Conservation (phyloP, 176 grass and related monocot genomes). For the Musa acuminata region DNA sequence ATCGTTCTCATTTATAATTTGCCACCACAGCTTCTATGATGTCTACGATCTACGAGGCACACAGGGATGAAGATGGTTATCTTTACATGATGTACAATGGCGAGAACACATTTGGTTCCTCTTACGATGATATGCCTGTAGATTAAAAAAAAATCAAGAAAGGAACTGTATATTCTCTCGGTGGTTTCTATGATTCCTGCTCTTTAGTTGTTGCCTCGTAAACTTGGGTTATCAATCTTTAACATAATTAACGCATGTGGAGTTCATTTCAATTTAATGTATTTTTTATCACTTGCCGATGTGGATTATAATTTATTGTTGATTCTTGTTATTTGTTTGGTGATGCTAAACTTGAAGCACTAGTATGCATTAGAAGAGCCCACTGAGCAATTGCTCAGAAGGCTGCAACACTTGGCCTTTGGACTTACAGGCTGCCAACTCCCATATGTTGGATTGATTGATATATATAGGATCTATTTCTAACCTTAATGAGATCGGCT, state of each 20-base stretch:
- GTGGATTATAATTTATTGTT: too few relatives aligned
- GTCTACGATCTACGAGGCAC: slow-evolving; percentile 83
- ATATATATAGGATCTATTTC: too few relatives aligned
- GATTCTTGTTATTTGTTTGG: too few relatives aligned
- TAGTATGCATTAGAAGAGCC: too few relatives aligned
- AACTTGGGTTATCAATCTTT: background rate
- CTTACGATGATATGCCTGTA: slow-evolving; percentile 12
- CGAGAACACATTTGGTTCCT: slow-evolving; percentile 75
- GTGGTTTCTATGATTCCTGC: background rate
- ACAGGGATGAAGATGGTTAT: slow-evolving; percentile 89
- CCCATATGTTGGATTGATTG: too few relatives aligned
- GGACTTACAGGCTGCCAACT: too few relatives aligned
- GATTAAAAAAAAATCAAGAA: background rate
- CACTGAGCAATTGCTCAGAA: too few relatives aligned
- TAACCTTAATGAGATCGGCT: too few relatives aligned
- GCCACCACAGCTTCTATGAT: slow-evolving; percentile 56
- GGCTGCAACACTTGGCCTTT: too few relatives aligned
- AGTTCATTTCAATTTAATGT: background rate
- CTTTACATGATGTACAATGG: slow-evolving; percentile 97
- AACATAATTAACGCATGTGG: background rate
- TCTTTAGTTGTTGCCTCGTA: background rate
- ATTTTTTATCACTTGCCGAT: too few relatives aligned
- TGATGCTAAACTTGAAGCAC: too few relatives aligned
- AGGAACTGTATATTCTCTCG: background rate
- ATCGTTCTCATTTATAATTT: background rate